Evolutionary conservation across 2,329 filamentous ascomycete genomes (phyloP).

Genomic region (Pestalotiopsis fici): DNA sequence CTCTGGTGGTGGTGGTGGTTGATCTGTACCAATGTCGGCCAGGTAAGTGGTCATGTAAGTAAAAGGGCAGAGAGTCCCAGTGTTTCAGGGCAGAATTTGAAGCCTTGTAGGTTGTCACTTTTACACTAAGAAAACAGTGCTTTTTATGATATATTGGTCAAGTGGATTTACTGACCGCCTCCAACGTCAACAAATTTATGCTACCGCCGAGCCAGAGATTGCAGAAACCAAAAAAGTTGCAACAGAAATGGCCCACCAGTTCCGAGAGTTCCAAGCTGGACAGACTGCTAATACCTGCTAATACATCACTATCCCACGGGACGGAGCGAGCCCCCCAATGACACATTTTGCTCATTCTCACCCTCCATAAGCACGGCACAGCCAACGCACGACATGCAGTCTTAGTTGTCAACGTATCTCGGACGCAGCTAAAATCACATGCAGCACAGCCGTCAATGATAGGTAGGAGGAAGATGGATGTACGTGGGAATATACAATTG

Average conservation of each 20-base stretch:
- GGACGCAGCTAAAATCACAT: conserved; percentile 18
- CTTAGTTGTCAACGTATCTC: conserved; percentile 20
- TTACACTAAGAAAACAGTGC: neutral
- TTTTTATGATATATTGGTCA: neutral
- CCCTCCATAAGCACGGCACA: conserved; percentile 7
- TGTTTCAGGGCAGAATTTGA: neutral
- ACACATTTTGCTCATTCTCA: neutral
- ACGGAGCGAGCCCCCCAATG: conserved; percentile 1
- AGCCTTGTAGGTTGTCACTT: neutral
- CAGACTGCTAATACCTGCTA: neutral
- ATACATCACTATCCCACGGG: conserved; percentile 2
- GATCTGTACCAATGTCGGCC: neutral
- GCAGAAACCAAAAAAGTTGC: neutral
- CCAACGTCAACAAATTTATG: neutral
- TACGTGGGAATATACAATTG: neutral
- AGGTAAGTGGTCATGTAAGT: neutral
- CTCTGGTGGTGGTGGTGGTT: neutral
- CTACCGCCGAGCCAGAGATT: neutral
- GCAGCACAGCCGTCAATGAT: conserved; percentile 7
- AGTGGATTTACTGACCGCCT: neutral
- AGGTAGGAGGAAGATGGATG: neutral
- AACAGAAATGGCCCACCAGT: neutral
- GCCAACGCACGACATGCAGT: conserved; percentile 23
- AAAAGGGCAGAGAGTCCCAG: neutral
- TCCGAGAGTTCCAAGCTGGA: neutral